Conservation (phyloP, 495 filamentous ascomycete genomes). For the Achaetomiella virescens region DNA sequence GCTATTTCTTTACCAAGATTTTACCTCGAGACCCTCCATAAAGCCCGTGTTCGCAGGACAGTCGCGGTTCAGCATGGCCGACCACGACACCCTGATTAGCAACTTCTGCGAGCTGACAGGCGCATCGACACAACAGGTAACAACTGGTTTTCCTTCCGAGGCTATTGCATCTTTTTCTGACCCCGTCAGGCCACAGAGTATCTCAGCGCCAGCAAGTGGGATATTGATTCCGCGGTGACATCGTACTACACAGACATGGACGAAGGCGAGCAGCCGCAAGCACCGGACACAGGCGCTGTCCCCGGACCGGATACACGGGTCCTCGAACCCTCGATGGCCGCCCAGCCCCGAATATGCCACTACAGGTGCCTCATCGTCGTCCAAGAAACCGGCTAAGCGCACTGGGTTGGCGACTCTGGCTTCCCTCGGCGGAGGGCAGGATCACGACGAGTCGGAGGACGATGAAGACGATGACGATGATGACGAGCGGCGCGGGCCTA, state of each 20-base stretch:
- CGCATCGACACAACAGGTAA: constrained; percentile 56
- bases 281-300: constrained; percentile 12
- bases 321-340: constrained; percentile 51
- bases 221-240: constrained; percentile 58
- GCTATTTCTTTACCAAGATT: background rate
- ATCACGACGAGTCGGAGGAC: constrained; percentile 50
- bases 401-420: constrained; percentile 52
- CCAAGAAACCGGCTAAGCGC: constrained; percentile 40
- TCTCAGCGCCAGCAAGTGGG: constrained; percentile 61
- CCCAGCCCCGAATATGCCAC: constrained; percentile 41
- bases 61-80: constrained; percentile 33
- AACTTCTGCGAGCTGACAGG: constrained; percentile 71
- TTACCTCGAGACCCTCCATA: background rate
- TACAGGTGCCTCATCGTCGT: constrained; percentile 24
- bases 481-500: constrained; percentile 55
- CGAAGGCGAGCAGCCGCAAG: constrained; percentile 35
- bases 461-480: constrained; percentile 57
- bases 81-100: constrained; percentile 63
- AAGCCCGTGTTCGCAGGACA: too few species aligned
- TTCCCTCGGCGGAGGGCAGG: constrained; percentile 46
- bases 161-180: background rate
- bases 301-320: constrained; percentile 43
- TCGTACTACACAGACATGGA: constrained; percentile 68
- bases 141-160: constrained; percentile 5
- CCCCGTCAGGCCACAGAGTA: constrained; percentile 58